Evolutionary conservation across 2,329 filamentous ascomycete species (phyloP), one percentile per base, ranked within the genome.

Genomic region (Aspergillus quadricinctus): DNA sequence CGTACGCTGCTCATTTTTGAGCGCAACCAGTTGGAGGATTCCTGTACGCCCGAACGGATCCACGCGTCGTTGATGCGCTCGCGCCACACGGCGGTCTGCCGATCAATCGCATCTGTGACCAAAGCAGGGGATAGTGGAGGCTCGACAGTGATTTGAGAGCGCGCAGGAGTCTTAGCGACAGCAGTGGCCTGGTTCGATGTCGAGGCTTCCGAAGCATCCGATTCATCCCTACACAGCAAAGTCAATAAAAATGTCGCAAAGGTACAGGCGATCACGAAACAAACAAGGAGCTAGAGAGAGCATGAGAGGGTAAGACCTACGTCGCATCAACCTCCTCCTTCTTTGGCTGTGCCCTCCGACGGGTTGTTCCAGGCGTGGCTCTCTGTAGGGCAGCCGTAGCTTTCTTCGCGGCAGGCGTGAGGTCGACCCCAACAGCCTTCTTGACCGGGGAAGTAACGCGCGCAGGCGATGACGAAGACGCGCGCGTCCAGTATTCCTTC

Each of bases 81-180:
- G 66, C 72, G 66, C 56, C 74, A 67, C 50, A 65, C 68, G 49
- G 69, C 68, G 9, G 77, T 78, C 57, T 77, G 85, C 67, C 83
- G 86, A 75, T 94, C 92, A 70, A 95, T 86, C n/a, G 87, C 83
- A 52, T 92, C 83, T 66, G 84, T 86, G 56, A 77, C 73, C 4
- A 77, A 69, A 9, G 79, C 70, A 41, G 74, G 72, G n/a, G 74
- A 76, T 28, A 75, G 58, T 5, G 61, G 54, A 45, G 49, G 57
- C 53, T 60, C 58, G 5, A 57, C 29, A 21, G 53, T 56, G 37
- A 53, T 50, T 14, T 59, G 52, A 2, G 57, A 48, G 40, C 59
- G 63, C n/a, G 55, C 59, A 19, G 63, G 59, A 27, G 62, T 65
- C 14, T 54, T 55, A 49, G 57, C 7, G 11, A 23, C n/a, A 46